Evolutionary conservation across 345 rosid species (phyloP).

Genomic region (Salix udensis): DNA sequence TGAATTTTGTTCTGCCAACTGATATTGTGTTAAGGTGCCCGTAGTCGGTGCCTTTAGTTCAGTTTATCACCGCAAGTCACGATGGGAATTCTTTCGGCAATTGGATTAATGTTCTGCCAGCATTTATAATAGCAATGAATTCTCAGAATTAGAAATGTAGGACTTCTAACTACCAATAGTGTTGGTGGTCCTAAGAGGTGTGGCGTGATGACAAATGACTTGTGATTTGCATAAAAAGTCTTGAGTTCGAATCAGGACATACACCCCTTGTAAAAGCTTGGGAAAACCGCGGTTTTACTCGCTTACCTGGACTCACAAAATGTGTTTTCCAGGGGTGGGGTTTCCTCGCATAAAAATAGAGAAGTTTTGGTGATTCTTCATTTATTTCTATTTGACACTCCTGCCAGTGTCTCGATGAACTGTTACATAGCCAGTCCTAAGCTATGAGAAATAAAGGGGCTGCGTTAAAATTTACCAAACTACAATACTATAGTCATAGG

Average conservation of each 20-base stretch:
- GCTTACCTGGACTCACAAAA: too few relatives aligned
- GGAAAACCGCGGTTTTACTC: too few relatives aligned
- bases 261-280: too few relatives aligned
- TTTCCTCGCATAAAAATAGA: too few relatives aligned
- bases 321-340: too few relatives aligned
- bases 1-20: neutral
- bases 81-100: neutral
- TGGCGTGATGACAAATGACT: too few relatives aligned
- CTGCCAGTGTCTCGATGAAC: neutral
- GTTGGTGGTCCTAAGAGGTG: neutral
- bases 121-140: constrained; percentile 10
- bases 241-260: too few relatives aligned
- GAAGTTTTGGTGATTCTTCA: constrained; percentile 8
- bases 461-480: neutral
- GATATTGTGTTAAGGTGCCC: neutral
- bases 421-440: neutral
- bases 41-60: neutral
- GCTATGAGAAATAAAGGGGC: neutral
- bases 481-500: neutral
- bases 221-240: fast-evolving
- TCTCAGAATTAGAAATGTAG: neutral
- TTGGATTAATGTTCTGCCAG: neutral
- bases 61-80: neutral
- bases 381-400: constrained; percentile 17
- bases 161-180: constrained; percentile 3